These are phyloP conservation scores for Ophiostoma triangulosporum DNA, from an alignment of 2,329 filamentous ascomycete genomes.

Conservation along the genomic window DNA sequence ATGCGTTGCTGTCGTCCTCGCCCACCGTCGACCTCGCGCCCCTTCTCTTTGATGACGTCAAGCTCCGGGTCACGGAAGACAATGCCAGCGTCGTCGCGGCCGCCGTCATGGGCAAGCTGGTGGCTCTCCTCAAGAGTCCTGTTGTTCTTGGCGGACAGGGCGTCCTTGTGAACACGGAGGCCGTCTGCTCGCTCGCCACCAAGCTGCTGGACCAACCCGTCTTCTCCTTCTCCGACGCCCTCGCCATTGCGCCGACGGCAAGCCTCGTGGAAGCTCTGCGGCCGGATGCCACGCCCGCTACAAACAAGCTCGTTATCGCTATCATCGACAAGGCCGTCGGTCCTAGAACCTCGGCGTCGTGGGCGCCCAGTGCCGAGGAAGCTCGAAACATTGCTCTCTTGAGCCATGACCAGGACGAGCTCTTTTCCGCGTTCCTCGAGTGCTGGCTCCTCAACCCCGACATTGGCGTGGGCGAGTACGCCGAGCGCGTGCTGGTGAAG, in stretches of 20 bases:
- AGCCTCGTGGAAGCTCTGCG: constrained; percentile 37
- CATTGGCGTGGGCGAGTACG: constrained; percentile 42
- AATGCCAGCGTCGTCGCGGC: constrained; percentile 40
- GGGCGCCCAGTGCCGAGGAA: constrained; percentile 19
- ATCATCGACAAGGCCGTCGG: constrained; percentile 42
- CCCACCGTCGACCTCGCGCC: constrained; percentile 24
- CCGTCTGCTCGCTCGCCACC: constrained; percentile 37
- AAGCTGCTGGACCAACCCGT: constrained; percentile 37
- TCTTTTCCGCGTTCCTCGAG: constrained; percentile 34
- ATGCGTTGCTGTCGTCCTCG: constrained; percentile 28
- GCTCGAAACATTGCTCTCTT: not conserved
- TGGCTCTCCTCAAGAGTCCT: constrained; percentile 31
- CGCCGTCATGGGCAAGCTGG: constrained; percentile 39
- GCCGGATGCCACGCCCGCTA: constrained; percentile 40
- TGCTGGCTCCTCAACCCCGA: constrained; percentile 40
- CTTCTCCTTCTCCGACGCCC: constrained; percentile 35
- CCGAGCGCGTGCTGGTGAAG: constrained; percentile 35
- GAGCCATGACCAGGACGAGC: not conserved
- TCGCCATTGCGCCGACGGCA: constrained; percentile 37
- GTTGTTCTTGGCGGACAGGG: constrained; percentile 24
- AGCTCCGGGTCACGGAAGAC: constrained; percentile 44
- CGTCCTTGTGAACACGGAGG: constrained; percentile 13
- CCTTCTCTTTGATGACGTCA: constrained; percentile 44
- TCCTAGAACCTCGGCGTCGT: constrained; percentile 35
- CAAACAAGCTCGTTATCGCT: constrained; percentile 43